Evolutionary conservation across 2,329 filamentous ascomycete species (phyloP).

Genomic region (Penicillium thymicola): DNA sequence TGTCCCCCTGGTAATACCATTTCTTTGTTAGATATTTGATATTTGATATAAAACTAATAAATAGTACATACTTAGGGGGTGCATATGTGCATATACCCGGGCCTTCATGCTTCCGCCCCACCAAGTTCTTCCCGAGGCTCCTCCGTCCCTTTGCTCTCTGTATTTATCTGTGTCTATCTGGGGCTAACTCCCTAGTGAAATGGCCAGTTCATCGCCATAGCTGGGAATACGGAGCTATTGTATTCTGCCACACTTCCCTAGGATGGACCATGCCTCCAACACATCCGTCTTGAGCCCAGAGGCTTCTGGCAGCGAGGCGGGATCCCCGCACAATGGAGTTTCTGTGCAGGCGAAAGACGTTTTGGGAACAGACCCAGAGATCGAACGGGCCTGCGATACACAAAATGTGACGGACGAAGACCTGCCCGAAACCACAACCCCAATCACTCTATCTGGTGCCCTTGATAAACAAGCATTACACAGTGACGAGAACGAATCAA

Average conservation of each 20-base stretch:
- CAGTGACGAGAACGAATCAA: slow-evolving; percentile 3
- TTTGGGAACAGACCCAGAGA: slow-evolving; percentile 2
- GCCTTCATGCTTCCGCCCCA: background rate
- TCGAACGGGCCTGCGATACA: background rate
- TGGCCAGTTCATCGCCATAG: slow-evolving; percentile 1
- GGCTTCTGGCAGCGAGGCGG: slow-evolving; percentile 13
- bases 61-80: too few species aligned
- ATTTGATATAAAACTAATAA: too few species aligned
- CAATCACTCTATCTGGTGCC: slow-evolving; percentile 20
- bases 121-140: background rate
- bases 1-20: background rate
- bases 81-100: background rate
- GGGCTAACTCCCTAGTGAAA: background rate
- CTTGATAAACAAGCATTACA: slow-evolving; percentile 19
- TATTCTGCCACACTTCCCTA: slow-evolving; percentile 13
- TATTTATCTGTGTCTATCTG: background rate
- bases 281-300: slow-evolving; percentile 21
- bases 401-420: slow-evolving; percentile 11
- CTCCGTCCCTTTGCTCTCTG: background rate
- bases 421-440: slow-evolving; percentile 4
- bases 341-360: slow-evolving; percentile 7
- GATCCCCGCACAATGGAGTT: slow-evolving; percentile 12
- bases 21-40: background rate
- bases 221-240: background rate
- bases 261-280: slow-evolving; percentile 32